These are phyloP conservation scores for Thermochaetoides thermophila DNA, from an alignment of 495 filamentous ascomycete genomes.

Conservation along the genomic window DNA sequence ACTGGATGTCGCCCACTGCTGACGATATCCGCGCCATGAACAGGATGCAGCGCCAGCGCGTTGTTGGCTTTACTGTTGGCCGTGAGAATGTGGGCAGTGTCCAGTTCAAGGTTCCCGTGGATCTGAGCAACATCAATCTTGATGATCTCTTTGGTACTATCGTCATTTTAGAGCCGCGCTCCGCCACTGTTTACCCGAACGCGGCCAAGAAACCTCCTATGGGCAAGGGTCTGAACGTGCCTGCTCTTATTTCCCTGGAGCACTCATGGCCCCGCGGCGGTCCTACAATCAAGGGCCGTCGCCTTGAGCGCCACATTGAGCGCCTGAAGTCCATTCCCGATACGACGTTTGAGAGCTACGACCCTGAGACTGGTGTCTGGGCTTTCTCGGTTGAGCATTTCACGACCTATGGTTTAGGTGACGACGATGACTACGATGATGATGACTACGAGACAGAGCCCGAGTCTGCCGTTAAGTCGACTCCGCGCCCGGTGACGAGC, in stretches of 20 bases:
- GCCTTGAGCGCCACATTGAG: slow-evolving; percentile 66
- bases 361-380: slow-evolving; percentile 69
- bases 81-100: slow-evolving; percentile 67
- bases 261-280: slow-evolving; percentile 76
- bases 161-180: slow-evolving; percentile 56
- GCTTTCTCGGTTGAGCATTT: slow-evolving; percentile 85
- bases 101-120: slow-evolving; percentile 64
- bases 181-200: slow-evolving; percentile 75
- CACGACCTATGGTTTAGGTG: slow-evolving; percentile 86
- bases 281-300: slow-evolving; percentile 13
- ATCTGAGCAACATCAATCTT: slow-evolving; percentile 55
- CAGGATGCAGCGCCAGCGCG: slow-evolving; percentile 52
- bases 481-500: slow-evolving; percentile 2
- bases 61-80: slow-evolving; percentile 63
- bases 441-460: slow-evolving; percentile 58
- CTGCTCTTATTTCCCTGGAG: slow-evolving; percentile 66
- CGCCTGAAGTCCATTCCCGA: slow-evolving; percentile 56
- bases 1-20: slow-evolving; percentile 67
- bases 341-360: slow-evolving; percentile 69
- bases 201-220: slow-evolving; percentile 56
- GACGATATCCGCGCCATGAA: slow-evolving; percentile 62
- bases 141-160: slow-evolving; percentile 58
- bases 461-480: slow-evolving; percentile 17
- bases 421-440: slow-evolving; percentile 61
- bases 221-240: slow-evolving; percentile 83